phyloP scores from a whole-genome alignment of 2,329 filamentous ascomycete genomes.

The Fusarium floridanum region DNA sequence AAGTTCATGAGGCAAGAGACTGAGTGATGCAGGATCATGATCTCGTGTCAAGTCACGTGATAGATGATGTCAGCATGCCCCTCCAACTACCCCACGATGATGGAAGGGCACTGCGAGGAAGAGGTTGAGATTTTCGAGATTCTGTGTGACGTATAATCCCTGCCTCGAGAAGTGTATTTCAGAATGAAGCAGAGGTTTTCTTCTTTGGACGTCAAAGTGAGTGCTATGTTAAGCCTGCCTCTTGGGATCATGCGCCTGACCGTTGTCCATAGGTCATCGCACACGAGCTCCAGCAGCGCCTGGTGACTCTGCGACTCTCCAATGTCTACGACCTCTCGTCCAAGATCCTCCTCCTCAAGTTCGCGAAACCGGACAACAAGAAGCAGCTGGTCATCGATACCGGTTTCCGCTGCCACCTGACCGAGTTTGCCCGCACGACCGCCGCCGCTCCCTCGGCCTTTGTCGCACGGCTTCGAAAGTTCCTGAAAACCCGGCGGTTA shows the following conservation, averaged over 20 bases:
- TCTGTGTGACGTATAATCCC: conserved; percentile 10
- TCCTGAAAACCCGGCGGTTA: conserved; percentile 86
- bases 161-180: conserved; percentile 16
- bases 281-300: conserved; percentile 84
- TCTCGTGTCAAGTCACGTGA: conserved; percentile 22
- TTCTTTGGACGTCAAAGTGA: conserved; percentile 80
- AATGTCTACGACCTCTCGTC: conserved; percentile 98
- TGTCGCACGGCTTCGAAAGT: conserved; percentile 86
- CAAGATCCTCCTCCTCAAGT: conserved; percentile 95
- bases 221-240: background rate
- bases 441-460: conserved; percentile 88
- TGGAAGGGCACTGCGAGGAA: conserved; percentile 23
- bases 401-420: conserved; percentile 95
- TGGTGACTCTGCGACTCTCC: conserved; percentile 84
- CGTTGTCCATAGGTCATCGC: conserved; percentile 79
- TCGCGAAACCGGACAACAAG: conserved; percentile 89
- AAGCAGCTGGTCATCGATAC: conserved; percentile 94
- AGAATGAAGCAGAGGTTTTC: conserved; percentile 85
- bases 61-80: conserved; percentile 38
- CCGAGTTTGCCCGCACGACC: conserved; percentile 88
- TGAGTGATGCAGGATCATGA: background rate
- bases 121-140: conserved; percentile 26
- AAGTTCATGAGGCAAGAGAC: background rate
- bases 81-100: conserved; percentile 35
- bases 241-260: conserved; percentile 12